phyloP scores from a whole-genome alignment of 345 rosid genomes.

The Sisymbrium irio region DNA sequence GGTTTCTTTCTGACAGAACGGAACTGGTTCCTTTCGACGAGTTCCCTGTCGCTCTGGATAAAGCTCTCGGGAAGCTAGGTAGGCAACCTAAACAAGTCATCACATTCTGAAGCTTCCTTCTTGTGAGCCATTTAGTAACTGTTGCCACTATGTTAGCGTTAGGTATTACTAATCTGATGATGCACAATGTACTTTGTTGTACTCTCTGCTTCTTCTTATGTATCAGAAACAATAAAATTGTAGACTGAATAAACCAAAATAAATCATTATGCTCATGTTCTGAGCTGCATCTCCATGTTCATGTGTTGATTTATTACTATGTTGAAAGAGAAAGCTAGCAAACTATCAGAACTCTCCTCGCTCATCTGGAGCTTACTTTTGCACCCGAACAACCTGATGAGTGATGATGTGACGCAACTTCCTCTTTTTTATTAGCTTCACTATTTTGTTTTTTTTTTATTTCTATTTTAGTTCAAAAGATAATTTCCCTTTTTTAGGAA shows the following conservation, averaged over 20 bases:
- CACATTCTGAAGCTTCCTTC: constrained; percentile 43
- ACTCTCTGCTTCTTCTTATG: background rate
- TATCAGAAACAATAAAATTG: background rate
- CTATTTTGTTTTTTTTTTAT: too few species aligned
- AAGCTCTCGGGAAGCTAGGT: constrained; percentile 73
- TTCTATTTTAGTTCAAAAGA: background rate
- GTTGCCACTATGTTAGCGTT: constrained; percentile 7
- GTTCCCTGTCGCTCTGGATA: constrained; percentile 59
- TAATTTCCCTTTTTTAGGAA: background rate
- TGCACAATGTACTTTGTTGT: constrained; percentile 4
- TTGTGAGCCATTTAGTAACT: background rate
- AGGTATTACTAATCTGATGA: constrained; percentile 1
- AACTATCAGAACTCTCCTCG: too few species aligned
- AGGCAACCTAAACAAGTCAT: constrained; percentile 89
- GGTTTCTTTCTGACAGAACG: constrained; percentile 48
- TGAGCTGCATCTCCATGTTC: background rate
- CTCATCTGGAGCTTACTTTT: too few species aligned
- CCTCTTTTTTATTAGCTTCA: too few species aligned
- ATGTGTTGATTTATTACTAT: too few species aligned
- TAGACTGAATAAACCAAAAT: background rate
- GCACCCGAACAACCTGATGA: too few species aligned
- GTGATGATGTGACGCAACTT: too few species aligned
- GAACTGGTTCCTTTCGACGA: constrained; percentile 64
- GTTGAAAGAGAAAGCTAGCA: too few species aligned
- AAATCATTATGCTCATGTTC: background rate